Base-by-base conservation (phyloP, 2,329 filamentous ascomycete species). In the Neonectria ditissima region DNA sequence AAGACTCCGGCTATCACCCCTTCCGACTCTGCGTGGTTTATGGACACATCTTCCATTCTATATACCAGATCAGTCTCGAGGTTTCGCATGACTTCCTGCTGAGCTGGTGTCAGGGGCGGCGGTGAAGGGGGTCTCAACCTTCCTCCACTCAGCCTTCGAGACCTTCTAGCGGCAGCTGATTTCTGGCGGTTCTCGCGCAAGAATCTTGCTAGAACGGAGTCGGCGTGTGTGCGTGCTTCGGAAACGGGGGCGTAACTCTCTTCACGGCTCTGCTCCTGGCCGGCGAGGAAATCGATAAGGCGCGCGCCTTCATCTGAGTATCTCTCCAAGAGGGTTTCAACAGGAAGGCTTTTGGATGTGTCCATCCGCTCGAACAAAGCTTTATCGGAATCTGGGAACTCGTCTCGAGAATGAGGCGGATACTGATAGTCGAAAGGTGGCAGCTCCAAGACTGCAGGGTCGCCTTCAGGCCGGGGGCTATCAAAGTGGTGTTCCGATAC, bases 1-100 rank as follows among this genome's bases (percentile, higher is more conserved):
- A 72, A 69, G 8, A 64, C 55, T 20, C 68, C 68, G 3, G 70
- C 70, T 47, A 72, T 65, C 2, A 34, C 41, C 22, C 65, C 68
- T 16, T 71, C 70, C 1, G 70, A 50, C 16, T 39, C 45, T 9
- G 61, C 68, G 28, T 72, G 63, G 26, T 62, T 65, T 16, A 70
- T 52, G 2, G 58, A 47, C 1, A 71, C 54, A 34, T 67, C 64
- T 34, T 60, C 47, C 43, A 65, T 56, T 9, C 57, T 50, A 4
- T 52, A 55, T 7, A 66, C 48, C n/a, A 69, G 22, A 0, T 59
- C 43, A 7, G 22, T 24, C 11, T 71, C 69, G 7, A 63, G 44
- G 0, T 57, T 22, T 28, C 55, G 61, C 28, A 72, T 59, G 5
- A 9, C 22, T 4, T 54, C 44, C 14, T 63, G 62, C 13, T 63